These are phyloP conservation scores for Botrytis porri DNA, from an alignment of 2,329 filamentous ascomycete species.

Conservation along the genomic window DNA sequence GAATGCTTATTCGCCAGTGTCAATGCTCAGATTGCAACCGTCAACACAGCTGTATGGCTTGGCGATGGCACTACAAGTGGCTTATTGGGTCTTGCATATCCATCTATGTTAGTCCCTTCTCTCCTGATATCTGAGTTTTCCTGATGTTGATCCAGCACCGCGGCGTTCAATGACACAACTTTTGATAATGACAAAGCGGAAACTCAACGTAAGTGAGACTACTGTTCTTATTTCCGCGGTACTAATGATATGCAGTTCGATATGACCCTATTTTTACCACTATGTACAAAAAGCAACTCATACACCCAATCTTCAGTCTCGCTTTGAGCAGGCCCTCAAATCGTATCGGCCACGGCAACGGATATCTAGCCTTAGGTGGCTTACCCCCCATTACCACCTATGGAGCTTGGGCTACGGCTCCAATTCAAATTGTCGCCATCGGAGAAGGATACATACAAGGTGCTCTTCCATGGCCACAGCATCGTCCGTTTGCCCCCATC, in stretches of 20 bases:
- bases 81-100: constrained; percentile 51
- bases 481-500: background rate
- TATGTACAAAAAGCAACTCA: constrained; percentile 45
- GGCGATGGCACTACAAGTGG: constrained; percentile 48
- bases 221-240: background rate
- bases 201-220: background rate
- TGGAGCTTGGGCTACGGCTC: constrained; percentile 19
- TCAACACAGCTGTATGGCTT: constrained; percentile 43
- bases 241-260: constrained; percentile 18
- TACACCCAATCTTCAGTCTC: constrained; percentile 48
- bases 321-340: constrained; percentile 39
- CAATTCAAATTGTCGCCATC: constrained; percentile 22
- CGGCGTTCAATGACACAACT: constrained; percentile 18
- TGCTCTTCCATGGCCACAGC: constrained; percentile 17
- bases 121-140: background rate
- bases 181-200: constrained; percentile 15
- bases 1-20: background rate
- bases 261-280: constrained; percentile 52
- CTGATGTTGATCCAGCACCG: constrained; percentile 6
- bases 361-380: constrained; percentile 49
- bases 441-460: constrained; percentile 13
- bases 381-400: constrained; percentile 43
- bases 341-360: constrained; percentile 38
- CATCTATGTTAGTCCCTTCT: constrained; percentile 38
- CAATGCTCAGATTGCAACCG: constrained; percentile 47